Percentiles rank a stretch among this genome's conserved stretches.
phyloP scores from a whole-genome alignment of 176 grass and related monocot species.

The Chloris gayana region DNA sequence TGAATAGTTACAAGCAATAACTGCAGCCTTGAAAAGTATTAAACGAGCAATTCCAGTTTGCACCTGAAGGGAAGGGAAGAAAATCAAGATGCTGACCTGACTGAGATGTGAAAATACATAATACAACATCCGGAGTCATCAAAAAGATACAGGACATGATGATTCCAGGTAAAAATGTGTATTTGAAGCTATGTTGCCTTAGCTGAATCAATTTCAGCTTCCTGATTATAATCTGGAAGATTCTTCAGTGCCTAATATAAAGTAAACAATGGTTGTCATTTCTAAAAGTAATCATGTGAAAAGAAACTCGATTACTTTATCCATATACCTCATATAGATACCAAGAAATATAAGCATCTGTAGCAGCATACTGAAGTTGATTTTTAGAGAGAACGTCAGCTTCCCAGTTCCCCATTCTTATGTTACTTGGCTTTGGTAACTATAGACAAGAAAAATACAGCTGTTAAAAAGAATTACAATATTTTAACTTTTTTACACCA shows the following conservation, averaged over 20 bases:
- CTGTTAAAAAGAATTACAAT: conserved; percentile 1
- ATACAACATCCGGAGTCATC: background rate
- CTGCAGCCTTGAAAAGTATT: background rate
- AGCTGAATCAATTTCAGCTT: conserved; percentile 33
- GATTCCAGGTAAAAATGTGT: background rate
- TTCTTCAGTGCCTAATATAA: conserved; percentile 49
- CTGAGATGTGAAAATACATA: background rate
- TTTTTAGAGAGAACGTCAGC: conserved; percentile 58
- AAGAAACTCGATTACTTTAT: conserved; percentile 2
- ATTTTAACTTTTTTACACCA: background rate
- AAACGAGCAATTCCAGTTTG: background rate
- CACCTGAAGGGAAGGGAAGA: background rate
- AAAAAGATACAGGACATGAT: background rate
- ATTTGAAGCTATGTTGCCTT: conserved; percentile 17
- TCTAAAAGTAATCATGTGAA: conserved; percentile 23
- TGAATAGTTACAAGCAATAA: background rate
- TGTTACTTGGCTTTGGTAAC: conserved; percentile 81
- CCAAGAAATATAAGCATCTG: conserved; percentile 96
- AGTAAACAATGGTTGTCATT: conserved; percentile 3
- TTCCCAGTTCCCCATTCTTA: conserved; percentile 98
- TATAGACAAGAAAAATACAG: conserved; percentile 38
- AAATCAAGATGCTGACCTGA: background rate
- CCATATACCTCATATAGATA: conserved; percentile 74
- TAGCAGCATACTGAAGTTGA: conserved; percentile 90
- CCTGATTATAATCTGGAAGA: conserved; percentile 49